These are phyloP conservation scores for Mallotus japonicus DNA, from an alignment of 441 rosid species.

Conservation along the genomic window DNA sequence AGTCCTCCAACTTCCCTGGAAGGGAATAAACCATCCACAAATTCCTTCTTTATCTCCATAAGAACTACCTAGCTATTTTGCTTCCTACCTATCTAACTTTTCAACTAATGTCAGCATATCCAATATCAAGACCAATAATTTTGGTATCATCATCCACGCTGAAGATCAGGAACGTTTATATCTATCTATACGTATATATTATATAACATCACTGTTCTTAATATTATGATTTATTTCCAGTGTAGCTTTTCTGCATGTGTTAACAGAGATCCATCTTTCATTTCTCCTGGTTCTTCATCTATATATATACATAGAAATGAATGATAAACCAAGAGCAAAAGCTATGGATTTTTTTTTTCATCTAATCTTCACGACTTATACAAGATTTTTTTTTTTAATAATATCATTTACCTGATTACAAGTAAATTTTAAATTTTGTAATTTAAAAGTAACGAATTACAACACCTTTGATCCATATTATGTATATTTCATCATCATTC, in stretches of 20 bases:
- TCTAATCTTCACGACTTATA: not conserved
- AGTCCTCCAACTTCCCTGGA: conserved; percentile 35
- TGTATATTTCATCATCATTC: too few relatives aligned
- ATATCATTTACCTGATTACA: too few relatives aligned
- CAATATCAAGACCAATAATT: too few relatives aligned
- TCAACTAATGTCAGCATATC: not conserved
- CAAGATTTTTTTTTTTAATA: not conserved
- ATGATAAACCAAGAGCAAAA: not conserved
- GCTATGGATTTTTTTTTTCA: conserved; percentile 5
- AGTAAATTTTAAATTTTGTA: too few relatives aligned
- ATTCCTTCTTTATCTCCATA: conserved; percentile 34
- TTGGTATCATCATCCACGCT: not conserved
- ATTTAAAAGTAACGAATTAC: too few relatives aligned
- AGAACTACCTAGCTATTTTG: conserved; percentile 34
- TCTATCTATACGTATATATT: not conserved
- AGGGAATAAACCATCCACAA: conserved; percentile 27
- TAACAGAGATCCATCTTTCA: not conserved
- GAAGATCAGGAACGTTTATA: not conserved
- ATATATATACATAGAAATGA: too few relatives aligned
- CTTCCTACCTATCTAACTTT: too few relatives aligned
- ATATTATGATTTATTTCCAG: not conserved
- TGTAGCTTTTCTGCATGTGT: conserved; percentile 2
- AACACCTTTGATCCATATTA: too few relatives aligned
- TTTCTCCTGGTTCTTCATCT: not conserved
- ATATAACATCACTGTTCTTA: not conserved